A percentile compares a stretch with the other conserved stretches of the same genome.
Evolutionary conservation across 1,284 basidiomycete genomes (phyloP).

Genomic region (Boletus holoroseus): DNA sequence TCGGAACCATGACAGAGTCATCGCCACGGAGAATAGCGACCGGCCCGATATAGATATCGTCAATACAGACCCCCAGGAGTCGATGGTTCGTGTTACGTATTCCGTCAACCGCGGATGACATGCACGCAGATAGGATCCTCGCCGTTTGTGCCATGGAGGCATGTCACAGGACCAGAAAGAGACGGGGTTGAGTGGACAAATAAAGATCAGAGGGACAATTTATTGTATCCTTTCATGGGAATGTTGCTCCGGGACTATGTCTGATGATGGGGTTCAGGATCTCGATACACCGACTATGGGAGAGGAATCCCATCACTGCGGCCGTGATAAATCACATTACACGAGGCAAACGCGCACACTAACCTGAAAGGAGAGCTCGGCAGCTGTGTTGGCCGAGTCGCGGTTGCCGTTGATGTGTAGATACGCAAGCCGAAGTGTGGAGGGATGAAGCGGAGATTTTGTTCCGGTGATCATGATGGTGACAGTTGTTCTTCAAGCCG

Average conservation of each 20-base stretch:
- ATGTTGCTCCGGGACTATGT: neutral
- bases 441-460: constrained; percentile 3
- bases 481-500: constrained; percentile 10
- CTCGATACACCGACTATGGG: constrained; percentile 8
- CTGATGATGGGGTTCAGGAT: constrained; percentile 1
- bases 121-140: neutral
- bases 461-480: constrained; percentile 10
- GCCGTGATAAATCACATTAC: constrained; percentile 7
- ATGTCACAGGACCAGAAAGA: constrained; percentile 1
- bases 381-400: neutral
- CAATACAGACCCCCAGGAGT: neutral
- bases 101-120: constrained; percentile 9
- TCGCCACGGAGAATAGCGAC: neutral
- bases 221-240: constrained; percentile 1
- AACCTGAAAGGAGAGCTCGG: constrained; percentile 3
- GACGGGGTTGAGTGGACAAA: neutral
- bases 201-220: neutral
- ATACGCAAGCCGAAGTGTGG: constrained; percentile 1
- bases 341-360: constrained; percentile 10
- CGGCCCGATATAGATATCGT: constrained; percentile 1
- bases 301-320: neutral
- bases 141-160: neutral
- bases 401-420: constrained; percentile 2
- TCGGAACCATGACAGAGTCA: constrained; percentile 5
- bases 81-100: neutral